Evolutionary conservation across 768 basidiomycete genomes (phyloP).

Genomic region (Gyrodon lividus): DNA sequence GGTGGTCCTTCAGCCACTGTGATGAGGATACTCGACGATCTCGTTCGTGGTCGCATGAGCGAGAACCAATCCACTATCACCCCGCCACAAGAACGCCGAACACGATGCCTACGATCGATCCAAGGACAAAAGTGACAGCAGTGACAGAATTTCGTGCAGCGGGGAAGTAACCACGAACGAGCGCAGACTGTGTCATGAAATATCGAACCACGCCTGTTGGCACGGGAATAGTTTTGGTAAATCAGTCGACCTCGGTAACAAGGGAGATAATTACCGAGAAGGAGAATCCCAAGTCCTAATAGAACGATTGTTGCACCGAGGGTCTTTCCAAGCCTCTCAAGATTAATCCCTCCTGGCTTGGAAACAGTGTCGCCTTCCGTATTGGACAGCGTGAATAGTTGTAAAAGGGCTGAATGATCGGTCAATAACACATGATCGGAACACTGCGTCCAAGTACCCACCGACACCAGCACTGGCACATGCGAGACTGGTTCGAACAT

Average conservation of each 20-base stretch:
- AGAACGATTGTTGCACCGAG: constrained; percentile 51
- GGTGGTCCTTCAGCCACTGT: not conserved
- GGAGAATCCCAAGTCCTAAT: constrained; percentile 46
- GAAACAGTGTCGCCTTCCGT: constrained; percentile 6
- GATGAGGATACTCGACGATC: not conserved
- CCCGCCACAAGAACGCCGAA: constrained; percentile 43
- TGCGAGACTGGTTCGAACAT: constrained; percentile 61
- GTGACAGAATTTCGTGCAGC: constrained; percentile 47
- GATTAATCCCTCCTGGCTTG: constrained; percentile 1
- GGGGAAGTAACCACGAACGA: constrained; percentile 52
- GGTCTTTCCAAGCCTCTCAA: constrained; percentile 42
- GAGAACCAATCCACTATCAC: too few species aligned
- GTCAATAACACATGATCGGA: not conserved
- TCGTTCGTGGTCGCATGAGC: not conserved
- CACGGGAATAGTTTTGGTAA: not conserved
- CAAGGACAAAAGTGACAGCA: constrained; percentile 41
- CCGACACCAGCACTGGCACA: constrained; percentile 60
- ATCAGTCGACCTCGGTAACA: not conserved
- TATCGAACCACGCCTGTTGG: constrained; percentile 48
- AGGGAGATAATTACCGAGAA: constrained; percentile 39
- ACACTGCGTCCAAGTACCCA: constrained; percentile 28
- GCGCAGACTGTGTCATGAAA: constrained; percentile 49
- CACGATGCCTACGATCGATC: constrained; percentile 40
- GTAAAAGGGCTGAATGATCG: constrained; percentile 44
- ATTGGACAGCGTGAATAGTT: constrained; percentile 46